Evolutionary conservation across 495 filamentous ascomycete genomes (phyloP).

Genomic region (Darksidea phi): DNA sequence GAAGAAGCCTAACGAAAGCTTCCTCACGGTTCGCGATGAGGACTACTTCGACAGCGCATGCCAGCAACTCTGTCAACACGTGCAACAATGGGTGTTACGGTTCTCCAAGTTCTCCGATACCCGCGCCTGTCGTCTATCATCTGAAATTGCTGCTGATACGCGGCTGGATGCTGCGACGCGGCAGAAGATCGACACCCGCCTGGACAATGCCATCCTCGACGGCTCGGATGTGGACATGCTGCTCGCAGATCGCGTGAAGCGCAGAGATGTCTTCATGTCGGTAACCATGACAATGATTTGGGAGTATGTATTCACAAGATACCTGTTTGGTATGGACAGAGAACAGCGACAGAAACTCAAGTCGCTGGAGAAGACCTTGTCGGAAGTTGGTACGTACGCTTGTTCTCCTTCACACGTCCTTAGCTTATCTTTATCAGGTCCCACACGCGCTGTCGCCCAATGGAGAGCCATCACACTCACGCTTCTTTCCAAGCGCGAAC

Average conservation of each 20-base stretch:
- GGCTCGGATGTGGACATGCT: constrained; percentile 85
- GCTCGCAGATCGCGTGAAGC: constrained; percentile 77
- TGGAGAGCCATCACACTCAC: constrained; percentile 95
- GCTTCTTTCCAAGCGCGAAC: constrained; percentile 71
- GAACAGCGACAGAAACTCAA: constrained; percentile 97
- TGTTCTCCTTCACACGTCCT: not conserved
- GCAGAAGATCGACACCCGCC: constrained; percentile 83
- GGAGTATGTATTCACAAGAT: constrained; percentile 96
- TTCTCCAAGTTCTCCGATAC: constrained; percentile 96
- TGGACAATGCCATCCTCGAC: constrained; percentile 91
- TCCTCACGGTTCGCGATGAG: constrained; percentile 79
- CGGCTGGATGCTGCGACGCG: constrained; percentile 47
- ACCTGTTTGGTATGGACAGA: constrained; percentile 96
- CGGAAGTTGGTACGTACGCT: constrained; percentile 65
- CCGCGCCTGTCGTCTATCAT: constrained; percentile 73
- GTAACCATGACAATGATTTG: constrained; percentile 97
- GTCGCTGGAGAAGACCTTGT: constrained; percentile 82
- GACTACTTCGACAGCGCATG: constrained; percentile 95
- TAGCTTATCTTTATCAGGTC: constrained; percentile 40
- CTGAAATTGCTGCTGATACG: constrained; percentile 58
- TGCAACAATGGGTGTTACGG: constrained; percentile 92
- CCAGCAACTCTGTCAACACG: constrained; percentile 86
- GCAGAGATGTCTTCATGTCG: constrained; percentile 93
- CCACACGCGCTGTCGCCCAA: constrained; percentile 77
- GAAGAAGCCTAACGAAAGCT: constrained; percentile 56